Evolutionary conservation across 805 yeast species (phyloP).

Genomic region (Myxozyma mucilagina): DNA sequence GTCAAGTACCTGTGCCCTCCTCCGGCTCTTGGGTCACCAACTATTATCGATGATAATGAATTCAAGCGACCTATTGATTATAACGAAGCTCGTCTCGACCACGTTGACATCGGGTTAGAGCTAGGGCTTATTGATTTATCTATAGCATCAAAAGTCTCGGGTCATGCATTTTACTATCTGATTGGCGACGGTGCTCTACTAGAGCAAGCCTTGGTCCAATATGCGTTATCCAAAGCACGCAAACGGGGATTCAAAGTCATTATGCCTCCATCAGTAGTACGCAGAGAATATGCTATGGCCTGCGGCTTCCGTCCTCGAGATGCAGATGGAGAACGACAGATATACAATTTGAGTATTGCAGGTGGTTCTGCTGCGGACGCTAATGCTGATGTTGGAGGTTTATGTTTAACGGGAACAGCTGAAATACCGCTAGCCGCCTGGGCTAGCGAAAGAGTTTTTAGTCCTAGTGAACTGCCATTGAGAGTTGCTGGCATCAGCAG

Average conservation of each 20-base stretch:
- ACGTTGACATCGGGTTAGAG: conserved; percentile 67
- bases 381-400: conserved; percentile 13
- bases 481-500: conserved; percentile 79
- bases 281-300: conserved; percentile 72
- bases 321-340: conserved; percentile 79
- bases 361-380: conserved; percentile 39
- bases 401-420: conserved; percentile 88
- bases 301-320: conserved; percentile 97
- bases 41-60: neutral
- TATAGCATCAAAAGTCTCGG: conserved; percentile 73
- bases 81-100: conserved; percentile 49
- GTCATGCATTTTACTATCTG: conserved; percentile 86
- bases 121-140: conserved; percentile 68
- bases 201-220: conserved; percentile 87
- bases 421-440: conserved; percentile 91
- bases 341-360: conserved; percentile 59
- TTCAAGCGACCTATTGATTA: conserved; percentile 9
- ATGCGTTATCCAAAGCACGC: conserved; percentile 68
- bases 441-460: conserved; percentile 54
- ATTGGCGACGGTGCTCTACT: conserved; percentile 80
- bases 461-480: conserved; percentile 49
- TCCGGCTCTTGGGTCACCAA: neutral
- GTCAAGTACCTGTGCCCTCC: conserved; percentile 23
- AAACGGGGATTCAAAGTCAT: conserved; percentile 66
- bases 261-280: conserved; percentile 83